phyloP scores from a whole-genome alignment of 2,329 filamentous ascomycete species.

The Penicillium sp. region DNA sequence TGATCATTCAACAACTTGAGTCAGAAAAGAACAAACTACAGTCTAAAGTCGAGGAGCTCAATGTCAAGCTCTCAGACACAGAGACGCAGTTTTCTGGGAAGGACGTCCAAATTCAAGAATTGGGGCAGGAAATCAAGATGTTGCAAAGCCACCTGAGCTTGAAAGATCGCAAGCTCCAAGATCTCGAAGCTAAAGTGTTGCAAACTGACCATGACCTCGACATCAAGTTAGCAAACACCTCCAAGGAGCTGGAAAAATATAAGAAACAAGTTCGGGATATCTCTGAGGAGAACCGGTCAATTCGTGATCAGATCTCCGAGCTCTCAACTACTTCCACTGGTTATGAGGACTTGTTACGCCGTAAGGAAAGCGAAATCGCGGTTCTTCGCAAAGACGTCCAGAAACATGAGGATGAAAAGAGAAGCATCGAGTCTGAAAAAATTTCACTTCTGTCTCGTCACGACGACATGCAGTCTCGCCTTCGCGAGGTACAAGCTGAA shows the following conservation, averaged over 20 bases:
- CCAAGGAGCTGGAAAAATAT: conserved; percentile 74
- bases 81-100: conserved; percentile 69
- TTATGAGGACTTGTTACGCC: conserved; percentile 88
- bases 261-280: conserved; percentile 75
- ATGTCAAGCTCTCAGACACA: conserved; percentile 68
- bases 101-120: conserved; percentile 70
- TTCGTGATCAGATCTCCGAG: conserved; percentile 81
- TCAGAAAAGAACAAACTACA: conserved; percentile 77
- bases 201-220: conserved; percentile 87
- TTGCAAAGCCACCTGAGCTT: conserved; percentile 84
- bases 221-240: conserved; percentile 72
- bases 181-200: conserved; percentile 79
- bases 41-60: conserved; percentile 65
- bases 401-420: conserved; percentile 77
- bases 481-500: conserved; percentile 84
- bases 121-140: conserved; percentile 84
- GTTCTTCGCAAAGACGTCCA: conserved; percentile 82
- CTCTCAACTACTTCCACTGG: conserved; percentile 88
- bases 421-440: conserved; percentile 75
- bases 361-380: conserved; percentile 89
- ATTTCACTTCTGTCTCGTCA: conserved; percentile 70
- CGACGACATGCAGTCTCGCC: conserved; percentile 70
- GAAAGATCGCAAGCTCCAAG: conserved; percentile 85
- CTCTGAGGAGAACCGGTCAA: conserved; percentile 73
- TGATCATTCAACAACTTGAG: conserved; percentile 81